Conservation (phyloP, 805 yeast genomes). For the Candida corydali region DNA sequence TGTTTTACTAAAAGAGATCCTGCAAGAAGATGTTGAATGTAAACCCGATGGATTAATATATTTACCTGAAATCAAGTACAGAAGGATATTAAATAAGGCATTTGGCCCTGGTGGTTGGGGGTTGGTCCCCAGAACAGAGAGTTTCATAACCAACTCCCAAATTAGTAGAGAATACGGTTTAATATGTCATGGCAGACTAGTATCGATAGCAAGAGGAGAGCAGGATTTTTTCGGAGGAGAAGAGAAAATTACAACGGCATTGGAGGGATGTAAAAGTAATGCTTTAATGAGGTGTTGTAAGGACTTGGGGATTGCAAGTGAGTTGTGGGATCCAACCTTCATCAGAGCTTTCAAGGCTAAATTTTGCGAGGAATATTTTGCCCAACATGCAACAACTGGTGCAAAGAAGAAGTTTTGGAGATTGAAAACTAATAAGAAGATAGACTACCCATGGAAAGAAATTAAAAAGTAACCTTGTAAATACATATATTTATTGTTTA, state of each 20-base stretch:
- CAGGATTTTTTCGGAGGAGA: slow-evolving; percentile 83
- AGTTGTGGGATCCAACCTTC: slow-evolving; percentile 94
- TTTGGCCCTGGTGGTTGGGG: slow-evolving; percentile 99
- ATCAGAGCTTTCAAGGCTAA: slow-evolving; percentile 50
- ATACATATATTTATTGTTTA: slow-evolving; percentile 4
- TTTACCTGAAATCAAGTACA: slow-evolving; percentile 91
- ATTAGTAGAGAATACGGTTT: slow-evolving; percentile 90
- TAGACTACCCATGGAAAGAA: slow-evolving; percentile 80
- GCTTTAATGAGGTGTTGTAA: slow-evolving; percentile 98
- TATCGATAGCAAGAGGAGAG: slow-evolving; percentile 92
- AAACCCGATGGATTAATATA: slow-evolving; percentile 93
- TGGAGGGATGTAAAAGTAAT: slow-evolving; percentile 95
- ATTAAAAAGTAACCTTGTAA: slow-evolving; percentile 7
- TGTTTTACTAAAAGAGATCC: slow-evolving; percentile 59
- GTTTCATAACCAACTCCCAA: slow-evolving; percentile 65
- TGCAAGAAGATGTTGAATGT: slow-evolving; percentile 76
- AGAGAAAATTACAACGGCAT: slow-evolving; percentile 86
- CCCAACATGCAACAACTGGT: slow-evolving; percentile 76
- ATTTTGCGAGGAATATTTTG: slow-evolving; percentile 76
- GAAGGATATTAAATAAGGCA: slow-evolving; percentile 82
- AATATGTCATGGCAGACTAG: slow-evolving; percentile 81
- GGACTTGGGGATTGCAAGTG: slow-evolving; percentile 94
- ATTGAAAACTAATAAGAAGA: slow-evolving; percentile 67
- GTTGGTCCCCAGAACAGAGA: slow-evolving; percentile 85
- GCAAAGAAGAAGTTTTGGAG: slow-evolving; percentile 91